Evolutionary conservation across 148 eudicot genomes (phyloP), one percentile per base, ranked within the genome.

Genomic region (Spergularia bocconei): DNA sequence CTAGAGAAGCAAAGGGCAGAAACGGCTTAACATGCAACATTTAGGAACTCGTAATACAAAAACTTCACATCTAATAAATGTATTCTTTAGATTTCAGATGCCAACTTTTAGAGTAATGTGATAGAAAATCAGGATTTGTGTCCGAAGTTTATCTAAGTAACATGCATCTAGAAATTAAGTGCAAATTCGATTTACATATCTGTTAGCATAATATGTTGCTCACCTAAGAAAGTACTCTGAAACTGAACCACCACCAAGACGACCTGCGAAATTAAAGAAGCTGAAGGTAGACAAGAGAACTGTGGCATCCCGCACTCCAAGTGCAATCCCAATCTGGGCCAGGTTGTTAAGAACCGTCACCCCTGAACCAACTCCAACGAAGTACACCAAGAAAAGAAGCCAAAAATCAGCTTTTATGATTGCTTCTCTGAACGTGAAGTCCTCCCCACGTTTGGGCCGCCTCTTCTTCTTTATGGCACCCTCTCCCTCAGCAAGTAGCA

Each of bases 331-430:
- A 39, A 94, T 91, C 70, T 94, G 98, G 16, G 98, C 98, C 79
- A 94, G 80, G 82, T 94, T 94, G 78, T 94, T 94, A 20, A 94
- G 87, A 63, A 94, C 97, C 55, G 98, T 90, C 6, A 94, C 91
- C 8, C 98, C 98, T 9, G 98, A 82, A 25, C 98, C 98, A 79
- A 91, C 98, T 11, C 98, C 97, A 53, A 88, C 81, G 84, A 94
- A 94, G 80, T 86, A 94, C 47, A 89, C 98, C 36, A 83, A 64
- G 80, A 87, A 91, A 53, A 94, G 86, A 75, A 94, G 96, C 98
- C 98, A 94, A 75, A 94, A 94, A 78, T 94, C 97, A 4, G 98
- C 98, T 81, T 94, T 91, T 7, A 91, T 70, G 7, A 94, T 72
- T 63, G 97, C 98, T 88, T 94, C 91, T 33, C 71, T 73, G 50